Evolutionary conservation across 768 basidiomycete species (phyloP), one percentile per base, ranked within the genome.

Genomic region (Amanita pseudoporphyria): DNA sequence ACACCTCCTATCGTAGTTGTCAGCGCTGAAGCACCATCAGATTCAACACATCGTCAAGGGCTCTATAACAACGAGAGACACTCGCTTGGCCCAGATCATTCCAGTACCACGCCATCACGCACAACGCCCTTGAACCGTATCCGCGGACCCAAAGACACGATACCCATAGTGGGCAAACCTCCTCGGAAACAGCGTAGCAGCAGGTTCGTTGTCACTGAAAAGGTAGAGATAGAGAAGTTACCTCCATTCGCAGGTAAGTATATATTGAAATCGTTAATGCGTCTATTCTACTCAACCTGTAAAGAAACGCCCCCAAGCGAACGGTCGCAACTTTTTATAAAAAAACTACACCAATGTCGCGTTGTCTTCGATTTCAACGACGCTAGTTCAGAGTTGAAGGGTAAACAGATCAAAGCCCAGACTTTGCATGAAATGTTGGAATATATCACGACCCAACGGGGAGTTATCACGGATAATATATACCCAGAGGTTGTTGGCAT

Each of bases 301-400:
- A 21, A 67, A 97, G 96, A 99, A 72, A 94, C 87, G 2, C 77
- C 92, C 44, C 79, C 84, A 4, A 79, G 73, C 56, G 96, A 98
- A 64, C 84, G 95, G 31, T 82, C 90, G 30, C 83, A 85, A 53
- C 74, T 99, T 32, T 98, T 99, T 65, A 72, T 98, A 61, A 90
- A 78, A 68, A 99, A 99, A 67, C 77, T 99, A 47, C 84, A 87
- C 65, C 96, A 99, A 64, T 98, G 95, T 69, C 83, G 87, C 49
- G 93, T 97, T 54, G 71, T 99, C 36, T 99, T 99, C 66, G 96
- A 99, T 69, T 99, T 99, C 68, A 98, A 97, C 63, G 96, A 99
- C 63, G 88, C 93, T 40, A 94, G 88, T 59, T 76, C 88, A 24
- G 96, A 99, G 60, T 78, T 99, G 61, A 88, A 86, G 66, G 94